These are phyloP conservation scores for Teratosphaeria epicoccoides DNA, from an alignment of 2,329 filamentous ascomycete species.

Conservation along the genomic window DNA sequence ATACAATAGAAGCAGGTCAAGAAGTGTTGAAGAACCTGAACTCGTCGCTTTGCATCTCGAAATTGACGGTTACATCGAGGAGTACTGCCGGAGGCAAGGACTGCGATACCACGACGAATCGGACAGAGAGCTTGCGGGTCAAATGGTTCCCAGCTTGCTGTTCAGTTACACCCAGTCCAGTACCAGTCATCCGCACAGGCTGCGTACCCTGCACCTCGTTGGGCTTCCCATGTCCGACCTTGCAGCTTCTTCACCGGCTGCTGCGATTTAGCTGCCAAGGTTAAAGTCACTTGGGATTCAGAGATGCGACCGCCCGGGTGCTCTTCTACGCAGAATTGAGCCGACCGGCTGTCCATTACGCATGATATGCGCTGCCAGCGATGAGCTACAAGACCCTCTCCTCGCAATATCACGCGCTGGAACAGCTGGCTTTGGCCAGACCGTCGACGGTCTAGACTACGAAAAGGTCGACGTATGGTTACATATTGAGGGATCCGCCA, in stretches of 20 bases:
- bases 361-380: not conserved
- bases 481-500: not conserved
- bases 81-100: not conserved
- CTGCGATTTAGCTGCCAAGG: not conserved
- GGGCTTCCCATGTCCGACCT: not conserved
- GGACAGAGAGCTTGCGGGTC: not conserved
- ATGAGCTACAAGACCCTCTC: not conserved
- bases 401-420: not conserved
- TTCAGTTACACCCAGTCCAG: not conserved
- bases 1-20: not conserved
- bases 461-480: not conserved
- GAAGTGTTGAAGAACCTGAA: not conserved
- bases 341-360: not conserved
- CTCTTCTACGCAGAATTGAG: not conserved
- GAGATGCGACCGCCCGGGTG: not conserved
- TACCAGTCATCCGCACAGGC: not conserved
- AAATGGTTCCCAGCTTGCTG: not conserved
- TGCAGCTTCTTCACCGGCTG: not conserved
- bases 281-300: constrained; percentile 1
- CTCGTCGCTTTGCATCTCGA: not conserved
- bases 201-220: not conserved
- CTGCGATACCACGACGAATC: not conserved
- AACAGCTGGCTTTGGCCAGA: not conserved
- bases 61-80: not conserved
- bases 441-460: not conserved